Evolutionary conservation across 2,329 filamentous ascomycete genomes (phyloP), one percentile per base, ranked within the genome.

Genomic region (Aspergillus glaucus): DNA sequence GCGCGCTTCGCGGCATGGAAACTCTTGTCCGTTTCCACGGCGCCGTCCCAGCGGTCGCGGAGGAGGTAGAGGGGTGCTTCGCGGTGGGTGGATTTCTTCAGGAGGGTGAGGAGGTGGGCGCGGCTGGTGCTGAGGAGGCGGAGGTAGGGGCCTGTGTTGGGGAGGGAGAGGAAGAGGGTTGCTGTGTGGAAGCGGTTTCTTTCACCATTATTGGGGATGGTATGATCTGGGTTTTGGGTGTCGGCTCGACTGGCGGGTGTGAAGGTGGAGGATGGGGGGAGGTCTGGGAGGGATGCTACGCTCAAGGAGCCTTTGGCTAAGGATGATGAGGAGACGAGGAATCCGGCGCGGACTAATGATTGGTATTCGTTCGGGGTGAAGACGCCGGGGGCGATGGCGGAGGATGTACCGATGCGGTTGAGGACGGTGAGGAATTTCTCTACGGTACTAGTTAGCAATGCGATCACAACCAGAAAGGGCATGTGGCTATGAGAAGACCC

Each of bases 1-100:
- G 73, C 70, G 44, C 75, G 71, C 61, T 81, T 82, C 26, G 76
- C 75, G 40, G 69, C 61, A 22, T 72, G 72, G 26, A 73, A 69
- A 17, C 66, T 66, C 45, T 64, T 69, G 14, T 71, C 66, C 4
- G 66, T 67, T 36, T 76, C 71, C 4, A 81, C 68, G 6, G 80
- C 80, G n/a, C 81, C 82, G 51, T 85, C 78, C 82, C 82, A 85
- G 17, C 79, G 76, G 59, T 85, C 81, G 21, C 72, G 72, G 6
- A 85, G 65, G 6, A 80, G 62, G 40, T 73, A 69, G 26, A 79
- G 55, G 0, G 81, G 80, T 1, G 74, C 74, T 61, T 84, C 80
- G 37, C 72, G 71, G 54, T 75, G 76, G 44, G 69, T 73, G 12
- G 74, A 75, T 56, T 79, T 78, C 19, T 65, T 68, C 1, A 85